Conservation (phyloP, 257 asterid species). For the Osmanthus fragrans region DNA sequence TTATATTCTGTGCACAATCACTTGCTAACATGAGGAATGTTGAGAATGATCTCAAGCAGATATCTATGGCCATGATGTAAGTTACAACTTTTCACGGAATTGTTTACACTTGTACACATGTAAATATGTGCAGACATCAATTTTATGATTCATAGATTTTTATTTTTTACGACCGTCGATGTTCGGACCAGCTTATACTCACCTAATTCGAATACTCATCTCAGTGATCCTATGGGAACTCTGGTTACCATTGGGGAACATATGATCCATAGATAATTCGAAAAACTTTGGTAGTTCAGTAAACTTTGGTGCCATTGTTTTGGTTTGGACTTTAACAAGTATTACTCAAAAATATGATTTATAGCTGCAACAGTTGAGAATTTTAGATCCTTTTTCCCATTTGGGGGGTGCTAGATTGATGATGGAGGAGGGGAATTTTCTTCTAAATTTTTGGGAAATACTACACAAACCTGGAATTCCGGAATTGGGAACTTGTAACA, state of each 20-base stretch:
- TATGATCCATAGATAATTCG: too few relatives aligned
- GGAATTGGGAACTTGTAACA: too few relatives aligned
- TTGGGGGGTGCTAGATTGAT: background rate
- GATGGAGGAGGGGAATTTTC: background rate
- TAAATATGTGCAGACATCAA: background rate
- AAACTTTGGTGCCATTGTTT: background rate
- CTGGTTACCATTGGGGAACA: too few relatives aligned
- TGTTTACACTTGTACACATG: background rate
- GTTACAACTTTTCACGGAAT: slow-evolving; percentile 21
- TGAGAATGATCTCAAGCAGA: slow-evolving; percentile 94
- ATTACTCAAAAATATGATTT: background rate
- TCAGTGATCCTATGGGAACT: too few relatives aligned
- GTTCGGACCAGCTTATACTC: too few relatives aligned
- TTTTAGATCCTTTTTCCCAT: background rate
- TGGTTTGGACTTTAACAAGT: background rate
- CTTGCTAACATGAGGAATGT: slow-evolving; percentile 89
- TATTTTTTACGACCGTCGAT: too few relatives aligned
- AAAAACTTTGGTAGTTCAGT: too few relatives aligned
- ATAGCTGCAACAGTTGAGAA: slow-evolving; percentile 6
- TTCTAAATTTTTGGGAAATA: background rate
- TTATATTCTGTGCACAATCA: slow-evolving; percentile 85
- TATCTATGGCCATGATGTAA: slow-evolving; percentile 99
- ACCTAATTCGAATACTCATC: too few relatives aligned
- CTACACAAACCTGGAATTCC: background rate
- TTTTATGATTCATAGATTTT: background rate